Conservation (phyloP, 148 eudicot species). For the Vaccinium myrtillus region DNA sequence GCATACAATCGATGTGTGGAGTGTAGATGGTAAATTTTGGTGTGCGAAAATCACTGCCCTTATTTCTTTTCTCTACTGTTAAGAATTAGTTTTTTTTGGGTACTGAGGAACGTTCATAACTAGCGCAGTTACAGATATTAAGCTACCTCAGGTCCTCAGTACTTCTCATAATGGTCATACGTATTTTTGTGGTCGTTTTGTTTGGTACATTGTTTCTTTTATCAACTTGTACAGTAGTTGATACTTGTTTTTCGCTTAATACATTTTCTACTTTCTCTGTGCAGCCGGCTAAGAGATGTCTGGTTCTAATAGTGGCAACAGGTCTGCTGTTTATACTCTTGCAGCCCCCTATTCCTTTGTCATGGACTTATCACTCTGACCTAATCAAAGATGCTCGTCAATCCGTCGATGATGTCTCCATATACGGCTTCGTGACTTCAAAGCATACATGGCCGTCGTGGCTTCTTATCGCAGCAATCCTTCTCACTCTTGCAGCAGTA, state of each 20-base stretch:
- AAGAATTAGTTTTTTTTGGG: neutral
- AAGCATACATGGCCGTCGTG: constrained; percentile 99
- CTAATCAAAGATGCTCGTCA: constrained; percentile 81
- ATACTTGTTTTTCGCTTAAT: constrained; percentile 6
- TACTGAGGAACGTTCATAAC: neutral
- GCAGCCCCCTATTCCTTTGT: constrained; percentile 87
- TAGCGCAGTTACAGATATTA: neutral
- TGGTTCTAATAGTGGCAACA: constrained; percentile 75
- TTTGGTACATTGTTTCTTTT: neutral
- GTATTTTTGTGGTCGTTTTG: neutral
- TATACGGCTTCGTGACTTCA: constrained; percentile 80
- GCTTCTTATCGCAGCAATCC: constrained; percentile 80
- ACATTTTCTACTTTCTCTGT: constrained; percentile 14
- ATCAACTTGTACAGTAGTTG: neutral
- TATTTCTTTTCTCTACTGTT: neutral
- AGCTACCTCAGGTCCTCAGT: neutral
- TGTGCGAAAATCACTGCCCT: too few relatives aligned
- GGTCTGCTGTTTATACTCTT: constrained; percentile 75
- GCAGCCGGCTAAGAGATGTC: constrained; percentile 91
- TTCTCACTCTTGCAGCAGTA: constrained; percentile 85
- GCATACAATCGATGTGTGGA: too few relatives aligned
- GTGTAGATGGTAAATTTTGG: too few relatives aligned
- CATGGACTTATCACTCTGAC: constrained; percentile 81
- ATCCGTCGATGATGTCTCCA: constrained; percentile 88
- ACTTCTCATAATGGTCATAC: constrained; percentile 10